These are phyloP conservation scores for Colletotrichum theobromicola DNA, from an alignment of 2,329 filamentous ascomycete species.

Conservation along the genomic window DNA sequence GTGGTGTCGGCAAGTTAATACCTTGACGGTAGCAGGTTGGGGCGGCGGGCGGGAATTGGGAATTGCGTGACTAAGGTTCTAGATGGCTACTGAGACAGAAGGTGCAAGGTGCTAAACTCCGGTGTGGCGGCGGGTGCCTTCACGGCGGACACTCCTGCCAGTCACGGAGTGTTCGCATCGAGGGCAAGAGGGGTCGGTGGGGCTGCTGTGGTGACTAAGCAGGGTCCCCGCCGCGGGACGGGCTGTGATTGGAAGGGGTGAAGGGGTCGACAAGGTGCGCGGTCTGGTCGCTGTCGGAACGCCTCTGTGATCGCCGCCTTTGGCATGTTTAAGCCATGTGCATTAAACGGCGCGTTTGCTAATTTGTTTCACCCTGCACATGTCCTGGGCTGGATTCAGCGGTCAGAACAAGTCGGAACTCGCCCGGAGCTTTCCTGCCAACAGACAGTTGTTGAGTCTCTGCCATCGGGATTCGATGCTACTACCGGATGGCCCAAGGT, in stretches of 20 bases:
- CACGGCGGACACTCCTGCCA: not conserved
- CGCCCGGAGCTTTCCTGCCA: not conserved
- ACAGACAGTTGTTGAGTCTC: not conserved
- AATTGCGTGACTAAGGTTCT: conserved; percentile 20
- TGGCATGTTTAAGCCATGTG: not conserved
- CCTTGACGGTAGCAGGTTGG: not conserved
- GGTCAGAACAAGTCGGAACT: not conserved
- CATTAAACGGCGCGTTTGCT: not conserved
- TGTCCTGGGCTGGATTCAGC: not conserved
- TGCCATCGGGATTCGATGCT: not conserved
- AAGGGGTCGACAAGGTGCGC: not conserved
- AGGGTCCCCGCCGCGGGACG: not conserved
- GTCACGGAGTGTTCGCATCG: not conserved
- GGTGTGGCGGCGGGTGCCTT: not conserved
- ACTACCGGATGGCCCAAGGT: too few relatives aligned
- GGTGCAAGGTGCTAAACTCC: not conserved
- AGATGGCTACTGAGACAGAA: conserved; percentile 3
- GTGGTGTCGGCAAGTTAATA: not conserved
- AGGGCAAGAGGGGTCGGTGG: conserved; percentile 8
- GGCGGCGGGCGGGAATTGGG: conserved; percentile 2
- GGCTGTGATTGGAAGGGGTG: not conserved
- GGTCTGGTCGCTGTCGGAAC: not conserved
- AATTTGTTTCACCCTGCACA: not conserved
- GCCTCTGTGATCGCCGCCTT: conserved; percentile 3
- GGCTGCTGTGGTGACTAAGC: not conserved